Evolutionary conservation across 2,329 filamentous ascomycete genomes (phyloP), one percentile per base, ranked within the genome.

Genomic region (Penicillium sp.): DNA sequence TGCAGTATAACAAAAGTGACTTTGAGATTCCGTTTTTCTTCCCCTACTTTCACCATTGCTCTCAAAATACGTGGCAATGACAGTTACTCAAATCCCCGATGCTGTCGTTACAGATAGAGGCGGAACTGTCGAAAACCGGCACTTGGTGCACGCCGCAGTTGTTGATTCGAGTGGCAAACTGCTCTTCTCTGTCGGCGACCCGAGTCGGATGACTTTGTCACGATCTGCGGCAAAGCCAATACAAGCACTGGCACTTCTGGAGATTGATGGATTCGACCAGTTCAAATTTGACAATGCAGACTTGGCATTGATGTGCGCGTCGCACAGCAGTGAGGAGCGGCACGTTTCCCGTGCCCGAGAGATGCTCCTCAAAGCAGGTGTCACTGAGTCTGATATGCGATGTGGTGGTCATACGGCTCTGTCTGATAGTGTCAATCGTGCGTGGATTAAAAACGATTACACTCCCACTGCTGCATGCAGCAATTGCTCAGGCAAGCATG

Each of bases 401-500:
- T 81, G 78, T 42, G 77, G 79, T 0, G 75, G 75, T 0, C 77
- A 80, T 54, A 55, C 70, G 1, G 64, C 72, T 4, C 39, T 78
- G 6, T 70, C 63, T 3, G 66, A 71, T 1, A 50, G 50, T 0
- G 68, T 79, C 4, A 74, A 78, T 51, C 61, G 63, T 0, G 54
- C 44, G 0, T 81, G 78, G 78, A 72, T 76, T 45, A 73, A 66
- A 49, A 48, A 48, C 0, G 76, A 67, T 2, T 75, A 72, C 42
- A 61, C 53, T 0, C 77, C 77, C 0, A 75, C 72, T 0, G 64
- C 65, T 0, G 61, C 79, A 0, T 72, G 67, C 45, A 80, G 75
- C 48, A 79, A 80, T 53, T 81, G 78, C 55, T 80, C 78, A 0
- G 79, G 77, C 1, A 81, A 81, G 39, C 78, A 81, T 57, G 74